Percentiles rank a stretch among this genome's conserved stretches.
These are phyloP conservation scores for Colletotrichum acutatum DNA, from an alignment of 2,329 filamentous ascomycete species.

Conservation along the genomic window DNA sequence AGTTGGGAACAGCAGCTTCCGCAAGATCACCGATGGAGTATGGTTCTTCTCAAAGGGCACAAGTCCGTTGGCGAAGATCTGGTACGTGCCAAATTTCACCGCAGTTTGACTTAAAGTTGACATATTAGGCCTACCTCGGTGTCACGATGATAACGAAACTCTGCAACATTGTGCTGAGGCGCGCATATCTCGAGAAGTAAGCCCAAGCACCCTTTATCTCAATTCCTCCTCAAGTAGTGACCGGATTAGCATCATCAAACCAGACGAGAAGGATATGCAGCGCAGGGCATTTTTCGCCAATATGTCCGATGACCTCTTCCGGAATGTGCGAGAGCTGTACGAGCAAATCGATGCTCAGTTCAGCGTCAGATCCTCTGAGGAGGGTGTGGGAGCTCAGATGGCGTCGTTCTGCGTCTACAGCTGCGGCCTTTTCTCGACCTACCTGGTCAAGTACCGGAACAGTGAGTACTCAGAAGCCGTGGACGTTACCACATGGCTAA, in stretches of 20 bases:
- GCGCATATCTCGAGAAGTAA: constrained; percentile 64
- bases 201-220: constrained; percentile 24
- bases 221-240: background rate
- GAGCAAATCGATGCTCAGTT: constrained; percentile 64
- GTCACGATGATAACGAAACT: constrained; percentile 66
- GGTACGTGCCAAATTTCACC: constrained; percentile 45
- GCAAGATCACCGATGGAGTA: constrained; percentile 59
- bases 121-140: constrained; percentile 60
- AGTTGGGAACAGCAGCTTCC: constrained; percentile 63
- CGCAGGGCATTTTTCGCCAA: constrained; percentile 53
- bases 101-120: constrained; percentile 14
- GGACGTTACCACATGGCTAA: constrained; percentile 1
- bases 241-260: constrained; percentile 54
- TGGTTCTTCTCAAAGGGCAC: constrained; percentile 53
- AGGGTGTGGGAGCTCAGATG: constrained; percentile 65
- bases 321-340: constrained; percentile 58
- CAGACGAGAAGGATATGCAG: constrained; percentile 50
- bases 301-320: constrained; percentile 60
- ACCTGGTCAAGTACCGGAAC: constrained; percentile 62
- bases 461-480: constrained; percentile 47
- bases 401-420: constrained; percentile 65
- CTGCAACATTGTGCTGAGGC: constrained; percentile 66
- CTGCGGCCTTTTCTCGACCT: constrained; percentile 64
- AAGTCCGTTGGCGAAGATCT: constrained; percentile 61
- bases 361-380: constrained; percentile 55